Base-by-base conservation (phyloP, 2,329 filamentous ascomycete genomes). In the Fusarium chuoi region DNA sequence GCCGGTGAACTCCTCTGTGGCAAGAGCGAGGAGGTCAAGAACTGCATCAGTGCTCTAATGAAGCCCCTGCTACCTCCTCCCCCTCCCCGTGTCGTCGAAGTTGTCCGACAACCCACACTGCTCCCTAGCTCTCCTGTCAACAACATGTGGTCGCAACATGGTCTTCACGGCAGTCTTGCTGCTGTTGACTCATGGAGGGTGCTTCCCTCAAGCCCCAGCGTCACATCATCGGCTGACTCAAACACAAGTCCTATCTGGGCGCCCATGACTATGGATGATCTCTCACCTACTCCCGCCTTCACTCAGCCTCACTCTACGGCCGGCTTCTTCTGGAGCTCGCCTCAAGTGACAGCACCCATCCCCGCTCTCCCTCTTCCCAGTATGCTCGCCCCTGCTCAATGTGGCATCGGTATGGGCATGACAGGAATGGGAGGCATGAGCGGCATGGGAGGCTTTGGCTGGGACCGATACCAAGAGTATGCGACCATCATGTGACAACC, bases 21-120 rank as follows among this genome's bases (percentile, higher is more conserved):
- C 75, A 94, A 94, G 85, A 95, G 94, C 81, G 95, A 98, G 77
- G 95, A 98, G 78, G 96, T 98, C 84, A 98, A 98, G 89, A 91
- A 87, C 79, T 92, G 90, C 82, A 92, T 99, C 84, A 89, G 93
- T 87, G 90, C 89, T 78, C 88, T 98, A 80, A 95, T 98, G 87
- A 93, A 95, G 83, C 91, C 97, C 65, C 88, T 98, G 74, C 90
- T 97, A 70, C 95, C 93, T 57, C 91, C 94, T 67, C 95, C 94
- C 70, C 95, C 95, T 77, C 96, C 95, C 59, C 92, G 94, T 82
- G 91, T 97, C 76, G 91, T 98, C 82, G 95, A 98, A 82, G 91
- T 97, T 76, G 90, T 98, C 80, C 93, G 94, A 80, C 94, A 95
- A 76, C 93, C 93, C 71, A 92, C 94, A 65, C 87, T 98, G 76